phyloP scores from a whole-genome alignment of 2,329 filamentous ascomycete species.

The Akanthomyces lecanii region DNA sequence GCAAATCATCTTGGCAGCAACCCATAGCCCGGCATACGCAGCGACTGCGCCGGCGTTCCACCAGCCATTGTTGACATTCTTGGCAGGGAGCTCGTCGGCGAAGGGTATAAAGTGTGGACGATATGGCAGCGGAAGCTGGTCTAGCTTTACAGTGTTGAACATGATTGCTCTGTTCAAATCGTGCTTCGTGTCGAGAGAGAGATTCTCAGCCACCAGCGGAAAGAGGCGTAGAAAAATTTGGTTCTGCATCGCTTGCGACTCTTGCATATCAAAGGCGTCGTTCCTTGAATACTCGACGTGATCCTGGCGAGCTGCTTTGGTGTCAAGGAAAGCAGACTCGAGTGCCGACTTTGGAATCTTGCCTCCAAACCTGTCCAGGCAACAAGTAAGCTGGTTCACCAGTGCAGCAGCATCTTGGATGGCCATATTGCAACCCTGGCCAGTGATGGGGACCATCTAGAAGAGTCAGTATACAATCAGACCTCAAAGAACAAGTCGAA shows the following conservation, averaged over 20 bases:
- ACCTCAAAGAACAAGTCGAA: neutral
- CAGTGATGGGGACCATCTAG: slow-evolving; percentile 21
- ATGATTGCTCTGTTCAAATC: neutral
- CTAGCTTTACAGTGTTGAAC: neutral
- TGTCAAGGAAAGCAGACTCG: neutral
- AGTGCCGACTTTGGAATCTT: neutral
- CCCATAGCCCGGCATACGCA: neutral
- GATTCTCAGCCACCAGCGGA: neutral
- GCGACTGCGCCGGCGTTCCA: neutral
- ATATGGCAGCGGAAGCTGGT: slow-evolving; percentile 2
- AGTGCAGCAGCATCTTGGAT: slow-evolving; percentile 21
- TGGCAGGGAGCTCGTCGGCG: slow-evolving; percentile 3
- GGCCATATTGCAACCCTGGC: slow-evolving; percentile 23
- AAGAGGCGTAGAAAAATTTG: neutral
- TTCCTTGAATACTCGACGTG: slow-evolving; percentile 3
- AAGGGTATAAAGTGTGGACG: slow-evolving; percentile 3
- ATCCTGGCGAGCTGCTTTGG: neutral
- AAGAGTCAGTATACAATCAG: neutral
- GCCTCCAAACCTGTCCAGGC: neutral
- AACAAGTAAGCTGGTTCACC: slow-evolving; percentile 14
- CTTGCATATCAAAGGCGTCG: neutral
- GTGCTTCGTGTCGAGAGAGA: neutral
- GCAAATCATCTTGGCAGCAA: neutral
- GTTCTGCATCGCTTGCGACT: slow-evolving; percentile 10
- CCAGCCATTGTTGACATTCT: neutral